Conservation (phyloP, 2,329 filamentous ascomycete species). For the Phaeosphaeriaceae sp. region DNA sequence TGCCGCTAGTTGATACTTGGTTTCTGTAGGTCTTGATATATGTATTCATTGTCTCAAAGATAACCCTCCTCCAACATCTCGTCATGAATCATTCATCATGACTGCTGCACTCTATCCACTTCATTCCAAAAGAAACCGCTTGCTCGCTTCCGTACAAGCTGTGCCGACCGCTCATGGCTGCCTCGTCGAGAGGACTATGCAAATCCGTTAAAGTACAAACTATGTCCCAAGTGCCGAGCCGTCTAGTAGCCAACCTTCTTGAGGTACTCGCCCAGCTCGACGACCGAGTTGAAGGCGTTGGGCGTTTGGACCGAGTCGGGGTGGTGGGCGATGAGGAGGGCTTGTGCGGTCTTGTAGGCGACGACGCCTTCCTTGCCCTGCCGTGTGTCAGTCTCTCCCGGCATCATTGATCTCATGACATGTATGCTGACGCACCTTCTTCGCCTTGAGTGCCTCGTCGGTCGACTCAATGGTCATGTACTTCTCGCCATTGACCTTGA, state of each 20-base stretch:
- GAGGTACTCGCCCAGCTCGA: constrained; percentile 87
- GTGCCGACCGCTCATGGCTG: constrained; percentile 11
- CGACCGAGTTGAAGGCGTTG: constrained; percentile 78
- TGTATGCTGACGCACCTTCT: constrained; percentile 69
- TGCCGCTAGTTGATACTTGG: too few species aligned
- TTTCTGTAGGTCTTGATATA: constrained; percentile 8
- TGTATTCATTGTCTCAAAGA: constrained; percentile 20
- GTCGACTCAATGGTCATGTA: constrained; percentile 80
- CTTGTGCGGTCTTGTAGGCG: constrained; percentile 86
- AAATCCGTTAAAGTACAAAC: constrained; percentile 47
- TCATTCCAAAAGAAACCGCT: neutral
- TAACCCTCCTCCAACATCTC: constrained; percentile 10
- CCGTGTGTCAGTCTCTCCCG: constrained; percentile 15
- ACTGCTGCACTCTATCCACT: constrained; percentile 9
- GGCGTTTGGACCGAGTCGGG: constrained; percentile 74
- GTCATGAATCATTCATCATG: constrained; percentile 15
- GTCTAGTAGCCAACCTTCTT: constrained; percentile 76
- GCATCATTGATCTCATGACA: neutral
- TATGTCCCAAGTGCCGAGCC: constrained; percentile 12
- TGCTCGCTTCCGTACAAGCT: constrained; percentile 1
- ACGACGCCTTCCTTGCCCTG: constrained; percentile 82
- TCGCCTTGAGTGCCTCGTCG: constrained; percentile 81
- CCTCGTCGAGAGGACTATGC: constrained; percentile 36
- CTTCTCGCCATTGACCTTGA: constrained; percentile 78
- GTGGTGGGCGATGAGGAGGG: constrained; percentile 89